Percentiles rank a stretch among this genome's conserved stretches.
These are phyloP conservation scores for Fusarium sp. DNA, from an alignment of 2,329 filamentous ascomycete species.

Conservation along the genomic window DNA sequence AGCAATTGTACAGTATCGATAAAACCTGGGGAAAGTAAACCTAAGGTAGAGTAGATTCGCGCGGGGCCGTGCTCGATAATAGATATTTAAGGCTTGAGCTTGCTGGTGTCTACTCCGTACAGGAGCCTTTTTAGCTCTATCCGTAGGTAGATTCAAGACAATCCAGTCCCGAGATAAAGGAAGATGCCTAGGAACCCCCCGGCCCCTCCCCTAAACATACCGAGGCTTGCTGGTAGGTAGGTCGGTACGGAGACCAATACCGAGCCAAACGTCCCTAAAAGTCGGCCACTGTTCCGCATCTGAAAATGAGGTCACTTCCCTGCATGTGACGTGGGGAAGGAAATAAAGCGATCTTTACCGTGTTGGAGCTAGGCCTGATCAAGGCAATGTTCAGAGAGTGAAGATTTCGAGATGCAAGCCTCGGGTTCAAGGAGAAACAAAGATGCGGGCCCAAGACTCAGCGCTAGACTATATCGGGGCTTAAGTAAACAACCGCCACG, in stretches of 20 bases:
- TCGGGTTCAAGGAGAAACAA: conserved; percentile 46
- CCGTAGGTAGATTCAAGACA: too few species aligned
- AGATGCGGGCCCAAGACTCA: conserved; percentile 29
- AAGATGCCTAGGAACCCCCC: conserved; percentile 1
- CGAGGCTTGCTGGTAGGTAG: conserved; percentile 40
- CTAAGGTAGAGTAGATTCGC: conserved; percentile 29
- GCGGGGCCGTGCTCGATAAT: conserved; percentile 39
- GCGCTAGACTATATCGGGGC: conserved; percentile 44
- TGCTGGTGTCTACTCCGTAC: conserved; percentile 6
- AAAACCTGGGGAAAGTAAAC: conserved; percentile 27
- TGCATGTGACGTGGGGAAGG: conserved; percentile 49
- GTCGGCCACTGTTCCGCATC: conserved; percentile 42
- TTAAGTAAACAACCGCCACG: conserved; percentile 51
- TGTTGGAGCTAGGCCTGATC: conserved; percentile 6
- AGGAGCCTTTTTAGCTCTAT: too few species aligned
- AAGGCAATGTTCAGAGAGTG: conserved; percentile 28
- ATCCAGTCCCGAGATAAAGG: neutral
- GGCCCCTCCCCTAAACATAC: conserved; percentile 34
- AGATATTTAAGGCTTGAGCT: conserved; percentile 23
- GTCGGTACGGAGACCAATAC: conserved; percentile 41
- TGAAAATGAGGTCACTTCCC: conserved; percentile 48
- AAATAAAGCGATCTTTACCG: conserved; percentile 27
- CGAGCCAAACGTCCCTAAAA: conserved; percentile 37
- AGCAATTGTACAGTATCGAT: neutral
- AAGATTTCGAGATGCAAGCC: conserved; percentile 20